phyloP scores from a whole-genome alignment of 306 rosid species.

The Sechiopsis laciniata region DNA sequence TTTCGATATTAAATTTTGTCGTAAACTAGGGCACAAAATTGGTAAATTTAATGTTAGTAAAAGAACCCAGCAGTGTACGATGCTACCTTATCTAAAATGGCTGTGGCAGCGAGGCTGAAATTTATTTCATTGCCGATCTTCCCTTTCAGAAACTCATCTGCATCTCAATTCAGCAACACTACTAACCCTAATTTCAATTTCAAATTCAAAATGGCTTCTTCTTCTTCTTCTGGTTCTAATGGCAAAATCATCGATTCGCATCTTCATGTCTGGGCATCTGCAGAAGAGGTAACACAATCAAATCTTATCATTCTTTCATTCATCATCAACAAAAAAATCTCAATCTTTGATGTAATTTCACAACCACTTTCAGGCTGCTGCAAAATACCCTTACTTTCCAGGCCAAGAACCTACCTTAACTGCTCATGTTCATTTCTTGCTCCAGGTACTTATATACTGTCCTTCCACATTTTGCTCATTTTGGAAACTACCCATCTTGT shows the following conservation, averaged over 20 bases:
- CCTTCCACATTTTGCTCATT: no score
- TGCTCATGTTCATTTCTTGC: constrained; percentile 60
- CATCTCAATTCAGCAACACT: background rate
- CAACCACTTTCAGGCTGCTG: constrained; percentile 39
- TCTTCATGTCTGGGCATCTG: constrained; percentile 89
- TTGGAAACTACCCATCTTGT: no score
- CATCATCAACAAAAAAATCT: background rate
- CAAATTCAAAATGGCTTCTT: background rate
- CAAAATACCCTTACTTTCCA: constrained; percentile 62
- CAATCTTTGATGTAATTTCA: background rate
- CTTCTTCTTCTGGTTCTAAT: background rate
- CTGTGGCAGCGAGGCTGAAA: background rate
- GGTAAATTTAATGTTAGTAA: no score
- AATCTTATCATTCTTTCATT: background rate
- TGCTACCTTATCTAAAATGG: constrained; percentile 6
- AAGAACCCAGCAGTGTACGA: no score
- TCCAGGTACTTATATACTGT: constrained; percentile 39
- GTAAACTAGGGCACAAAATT: background rate
- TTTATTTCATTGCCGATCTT: background rate
- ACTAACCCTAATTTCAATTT: no score
- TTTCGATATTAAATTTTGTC: no score
- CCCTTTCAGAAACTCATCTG: background rate
- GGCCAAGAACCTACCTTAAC: constrained; percentile 70
- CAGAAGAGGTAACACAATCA: constrained; percentile 45
- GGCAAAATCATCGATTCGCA: constrained; percentile 65